Conservation (phyloP, 2,329 filamentous ascomycete species). For the Elsinoe fawcettii region DNA sequence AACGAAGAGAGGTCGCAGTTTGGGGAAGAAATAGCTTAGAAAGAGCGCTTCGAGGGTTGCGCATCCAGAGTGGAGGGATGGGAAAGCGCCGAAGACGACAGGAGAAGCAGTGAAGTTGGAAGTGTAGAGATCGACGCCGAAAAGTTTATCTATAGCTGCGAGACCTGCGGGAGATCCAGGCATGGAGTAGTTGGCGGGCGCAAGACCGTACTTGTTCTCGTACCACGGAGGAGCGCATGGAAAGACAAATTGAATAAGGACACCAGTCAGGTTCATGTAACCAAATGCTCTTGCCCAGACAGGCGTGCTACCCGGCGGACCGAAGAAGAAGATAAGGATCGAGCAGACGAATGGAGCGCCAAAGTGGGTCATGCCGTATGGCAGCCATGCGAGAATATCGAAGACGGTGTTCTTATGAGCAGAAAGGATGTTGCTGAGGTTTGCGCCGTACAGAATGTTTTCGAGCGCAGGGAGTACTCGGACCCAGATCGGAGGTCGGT, state of each 20-base stretch:
- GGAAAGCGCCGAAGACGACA: constrained; percentile 90
- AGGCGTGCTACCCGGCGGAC: constrained; percentile 73
- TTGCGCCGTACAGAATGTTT: constrained; percentile 93
- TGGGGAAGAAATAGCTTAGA: constrained; percentile 86
- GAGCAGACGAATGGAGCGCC: constrained; percentile 75
- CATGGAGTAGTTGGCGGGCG: constrained; percentile 88
- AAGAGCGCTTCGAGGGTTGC: constrained; percentile 86
- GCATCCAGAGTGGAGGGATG: constrained; percentile 82
- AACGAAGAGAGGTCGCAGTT: constrained; percentile 69
- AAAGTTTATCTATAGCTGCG: constrained; percentile 78
- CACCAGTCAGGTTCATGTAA: constrained; percentile 83
- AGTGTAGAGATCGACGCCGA: constrained; percentile 87
- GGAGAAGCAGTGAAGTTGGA: constrained; percentile 85
- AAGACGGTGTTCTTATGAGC: constrained; percentile 77
- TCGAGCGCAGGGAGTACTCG: constrained; percentile 88
- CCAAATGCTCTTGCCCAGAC: constrained; percentile 83
- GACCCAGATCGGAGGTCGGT: constrained; percentile 90
- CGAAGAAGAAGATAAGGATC: constrained; percentile 76
- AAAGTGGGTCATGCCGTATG: constrained; percentile 88
- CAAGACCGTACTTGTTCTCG: constrained; percentile 83
- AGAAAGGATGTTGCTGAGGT: constrained; percentile 90
- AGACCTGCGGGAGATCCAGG: constrained; percentile 81
- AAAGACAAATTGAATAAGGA: constrained; percentile 80
- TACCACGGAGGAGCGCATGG: constrained; percentile 97
- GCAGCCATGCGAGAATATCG: constrained; percentile 85